Conservation (phyloP, 2,329 filamentous ascomycete species). For the Stagonosporopsis tanaceti region DNA sequence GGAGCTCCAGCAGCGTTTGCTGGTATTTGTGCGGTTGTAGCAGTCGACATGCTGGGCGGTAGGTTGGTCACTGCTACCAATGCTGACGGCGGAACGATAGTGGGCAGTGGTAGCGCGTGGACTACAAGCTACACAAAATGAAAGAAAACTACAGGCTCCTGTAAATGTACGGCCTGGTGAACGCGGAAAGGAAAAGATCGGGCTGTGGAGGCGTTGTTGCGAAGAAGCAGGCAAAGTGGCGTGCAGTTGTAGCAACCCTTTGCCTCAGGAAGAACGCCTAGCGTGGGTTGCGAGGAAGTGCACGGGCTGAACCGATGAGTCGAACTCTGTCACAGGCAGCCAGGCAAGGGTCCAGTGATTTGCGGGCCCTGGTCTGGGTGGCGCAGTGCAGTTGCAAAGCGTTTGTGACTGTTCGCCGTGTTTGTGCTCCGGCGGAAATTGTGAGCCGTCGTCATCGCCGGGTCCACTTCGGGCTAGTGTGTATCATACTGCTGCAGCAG, state of each 20-base stretch:
- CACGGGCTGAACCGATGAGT: conserved; percentile 20
- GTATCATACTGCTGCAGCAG: conserved; percentile 8
- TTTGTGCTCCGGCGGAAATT: conserved; percentile 25
- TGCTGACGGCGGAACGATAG: conserved; percentile 5
- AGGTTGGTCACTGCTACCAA: conserved; percentile 2
- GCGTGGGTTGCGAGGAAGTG: conserved; percentile 13
- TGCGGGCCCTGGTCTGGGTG: conserved; percentile 12
- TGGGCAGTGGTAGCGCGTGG: not conserved
- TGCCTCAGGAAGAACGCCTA: conserved; percentile 10
- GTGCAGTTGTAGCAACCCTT: conserved; percentile 22
- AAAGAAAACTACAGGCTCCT: conserved; percentile 32
- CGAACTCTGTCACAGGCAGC: conserved; percentile 18
- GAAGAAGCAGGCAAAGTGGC: conserved; percentile 26
- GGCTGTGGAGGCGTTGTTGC: conserved; percentile 13
- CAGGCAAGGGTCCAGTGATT: conserved; percentile 12
- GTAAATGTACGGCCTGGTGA: conserved; percentile 42
- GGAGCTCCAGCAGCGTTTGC: conserved; percentile 19
- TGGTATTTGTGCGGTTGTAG: conserved; percentile 24
- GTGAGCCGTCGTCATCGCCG: conserved; percentile 36
- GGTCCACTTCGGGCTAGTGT: conserved; percentile 7
- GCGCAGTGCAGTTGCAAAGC: conserved; percentile 18
- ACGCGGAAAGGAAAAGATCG: conserved; percentile 27
- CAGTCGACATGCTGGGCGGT: conserved; percentile 33
- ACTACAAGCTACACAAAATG: not conserved
- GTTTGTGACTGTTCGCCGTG: conserved; percentile 13